Conservation (phyloP, 352 stramenopile genomes). For the Globisporangium heterothallicum region DNA sequence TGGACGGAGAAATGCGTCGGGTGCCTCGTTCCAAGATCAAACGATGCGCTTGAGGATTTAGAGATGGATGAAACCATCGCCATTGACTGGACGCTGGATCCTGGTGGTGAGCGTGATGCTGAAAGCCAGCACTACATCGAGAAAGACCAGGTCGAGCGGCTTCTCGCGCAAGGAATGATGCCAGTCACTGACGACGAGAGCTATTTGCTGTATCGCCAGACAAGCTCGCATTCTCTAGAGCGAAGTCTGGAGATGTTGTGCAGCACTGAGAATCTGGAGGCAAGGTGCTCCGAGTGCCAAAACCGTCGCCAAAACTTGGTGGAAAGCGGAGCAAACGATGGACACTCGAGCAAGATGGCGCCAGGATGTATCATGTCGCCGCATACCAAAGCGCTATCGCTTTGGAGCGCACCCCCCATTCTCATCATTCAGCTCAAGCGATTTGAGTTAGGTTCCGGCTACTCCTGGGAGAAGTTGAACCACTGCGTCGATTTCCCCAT, state of each 20-base stretch:
- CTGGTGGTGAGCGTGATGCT: not conserved
- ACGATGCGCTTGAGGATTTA: slow-evolving; percentile 27
- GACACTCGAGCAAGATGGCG: not conserved
- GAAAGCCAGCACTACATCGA: not conserved
- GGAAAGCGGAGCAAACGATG: not conserved
- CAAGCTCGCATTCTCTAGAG: slow-evolving; percentile 24
- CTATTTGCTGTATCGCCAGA: slow-evolving; percentile 28
- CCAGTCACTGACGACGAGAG: slow-evolving; percentile 29
- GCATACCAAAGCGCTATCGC: slow-evolving; percentile 44
- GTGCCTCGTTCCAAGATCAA: slow-evolving; percentile 32
- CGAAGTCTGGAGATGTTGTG: slow-evolving; percentile 46
- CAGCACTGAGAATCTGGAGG: slow-evolving; percentile 37
- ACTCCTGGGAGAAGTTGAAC: slow-evolving; percentile 76
- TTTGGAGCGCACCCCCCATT: slow-evolving; percentile 53
- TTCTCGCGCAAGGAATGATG: slow-evolving; percentile 15
- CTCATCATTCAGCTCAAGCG: slow-evolving; percentile 67
- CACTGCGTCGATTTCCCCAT: slow-evolving; percentile 91
- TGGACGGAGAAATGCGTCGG: slow-evolving; percentile 47
- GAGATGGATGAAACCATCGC: slow-evolving; percentile 53
- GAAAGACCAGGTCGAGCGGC: slow-evolving; percentile 14
- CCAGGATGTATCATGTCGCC: no score
- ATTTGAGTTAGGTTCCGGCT: slow-evolving; percentile 53
- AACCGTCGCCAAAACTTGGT: not conserved
- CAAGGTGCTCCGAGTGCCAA: slow-evolving; percentile 33
- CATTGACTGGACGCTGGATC: slow-evolving; percentile 49